A percentile compares a stretch with the other conserved stretches of the same genome.
phyloP scores from a whole-genome alignment of 129 eudicot genomes.

The Saposhnikovia divaricata region DNA sequence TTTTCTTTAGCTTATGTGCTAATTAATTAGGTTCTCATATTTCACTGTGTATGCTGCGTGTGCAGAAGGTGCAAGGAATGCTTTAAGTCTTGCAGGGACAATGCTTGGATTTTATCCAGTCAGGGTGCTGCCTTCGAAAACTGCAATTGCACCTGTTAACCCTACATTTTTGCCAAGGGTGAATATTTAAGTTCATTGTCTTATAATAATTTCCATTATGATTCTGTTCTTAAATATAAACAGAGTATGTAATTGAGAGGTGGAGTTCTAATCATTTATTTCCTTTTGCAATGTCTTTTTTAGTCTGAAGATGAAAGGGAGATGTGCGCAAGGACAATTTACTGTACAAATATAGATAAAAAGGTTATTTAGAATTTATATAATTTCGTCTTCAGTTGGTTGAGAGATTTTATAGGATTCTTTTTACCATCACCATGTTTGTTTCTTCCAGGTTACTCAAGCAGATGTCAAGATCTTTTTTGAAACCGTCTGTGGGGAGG shows the following conservation, averaged over 20 bases:
- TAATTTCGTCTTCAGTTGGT: neutral
- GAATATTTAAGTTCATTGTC: conserved; percentile 7
- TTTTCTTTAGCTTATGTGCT: neutral
- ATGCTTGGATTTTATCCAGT: conserved; percentile 95
- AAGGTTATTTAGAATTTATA: conserved; percentile 23
- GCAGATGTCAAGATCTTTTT: conserved; percentile 85
- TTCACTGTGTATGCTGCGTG: conserved; percentile 5
- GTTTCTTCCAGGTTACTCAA: conserved; percentile 62
- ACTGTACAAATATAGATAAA: conserved; percentile 54
- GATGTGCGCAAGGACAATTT: conserved; percentile 59
- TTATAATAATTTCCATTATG: neutral
- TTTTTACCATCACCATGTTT: neutral
- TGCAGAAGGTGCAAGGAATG: conserved; percentile 79
- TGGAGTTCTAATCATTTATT: neutral
- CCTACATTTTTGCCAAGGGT: conserved; percentile 81
- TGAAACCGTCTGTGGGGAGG: conserved; percentile 88
- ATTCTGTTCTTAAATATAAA: neutral
- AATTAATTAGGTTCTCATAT: conserved; percentile 11
- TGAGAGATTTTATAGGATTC: neutral
- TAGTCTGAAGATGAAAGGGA: conserved; percentile 50
- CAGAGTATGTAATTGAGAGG: neutral
- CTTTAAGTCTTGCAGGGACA: conserved; percentile 80
- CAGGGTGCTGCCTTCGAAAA: conserved; percentile 82
- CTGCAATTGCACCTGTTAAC: conserved; percentile 94
- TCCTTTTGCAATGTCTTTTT: neutral